phyloP scores from a whole-genome alignment of 495 filamentous ascomycete genomes.

The Friedmanniomyces simplex region DNA sequence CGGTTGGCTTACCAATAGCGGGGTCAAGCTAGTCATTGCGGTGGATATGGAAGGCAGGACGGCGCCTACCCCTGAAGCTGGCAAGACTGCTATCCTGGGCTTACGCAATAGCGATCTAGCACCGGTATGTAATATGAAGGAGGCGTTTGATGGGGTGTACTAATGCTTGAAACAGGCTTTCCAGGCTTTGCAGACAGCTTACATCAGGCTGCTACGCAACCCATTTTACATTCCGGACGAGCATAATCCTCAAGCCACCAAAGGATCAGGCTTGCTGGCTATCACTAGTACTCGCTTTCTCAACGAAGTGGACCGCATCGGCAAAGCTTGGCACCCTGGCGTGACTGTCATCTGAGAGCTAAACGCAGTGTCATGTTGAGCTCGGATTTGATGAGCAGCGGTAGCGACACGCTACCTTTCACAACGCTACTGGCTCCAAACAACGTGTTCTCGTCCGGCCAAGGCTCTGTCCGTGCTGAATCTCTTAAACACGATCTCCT shows the following conservation, averaged over 20 bases:
- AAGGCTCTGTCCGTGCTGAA: too few relatives aligned
- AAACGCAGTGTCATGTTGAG: neutral
- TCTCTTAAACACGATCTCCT: too few relatives aligned
- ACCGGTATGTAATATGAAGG: conserved; percentile 40
- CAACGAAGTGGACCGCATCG: conserved; percentile 74
- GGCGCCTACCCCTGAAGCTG: conserved; percentile 25
- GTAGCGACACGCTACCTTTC: too few relatives aligned
- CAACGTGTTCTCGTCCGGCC: too few relatives aligned
- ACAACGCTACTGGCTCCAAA: too few relatives aligned
- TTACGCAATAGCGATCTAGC: conserved; percentile 76
- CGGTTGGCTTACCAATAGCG: conserved; percentile 96
- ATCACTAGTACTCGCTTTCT: conserved; percentile 77
- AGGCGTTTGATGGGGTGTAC: neutral
- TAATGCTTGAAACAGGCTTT: conserved; percentile 54
- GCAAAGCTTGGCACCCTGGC: conserved; percentile 57
- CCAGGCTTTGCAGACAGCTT: conserved; percentile 79
- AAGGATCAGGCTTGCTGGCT: conserved; percentile 42
- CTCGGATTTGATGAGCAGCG: too few relatives aligned
- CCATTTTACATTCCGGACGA: conserved; percentile 92
- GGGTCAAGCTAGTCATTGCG: conserved; percentile 75
- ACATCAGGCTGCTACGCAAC: conserved; percentile 80
- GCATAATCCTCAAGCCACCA: conserved; percentile 44
- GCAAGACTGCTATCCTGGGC: conserved; percentile 39
- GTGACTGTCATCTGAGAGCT: conserved; percentile 15
- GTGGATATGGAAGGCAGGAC: conserved; percentile 70